Percentiles rank a stretch among this genome's conserved stretches.
phyloP scores from a whole-genome alignment of 2,329 filamentous ascomycete genomes.

The Trichoderma simmonsii region DNA sequence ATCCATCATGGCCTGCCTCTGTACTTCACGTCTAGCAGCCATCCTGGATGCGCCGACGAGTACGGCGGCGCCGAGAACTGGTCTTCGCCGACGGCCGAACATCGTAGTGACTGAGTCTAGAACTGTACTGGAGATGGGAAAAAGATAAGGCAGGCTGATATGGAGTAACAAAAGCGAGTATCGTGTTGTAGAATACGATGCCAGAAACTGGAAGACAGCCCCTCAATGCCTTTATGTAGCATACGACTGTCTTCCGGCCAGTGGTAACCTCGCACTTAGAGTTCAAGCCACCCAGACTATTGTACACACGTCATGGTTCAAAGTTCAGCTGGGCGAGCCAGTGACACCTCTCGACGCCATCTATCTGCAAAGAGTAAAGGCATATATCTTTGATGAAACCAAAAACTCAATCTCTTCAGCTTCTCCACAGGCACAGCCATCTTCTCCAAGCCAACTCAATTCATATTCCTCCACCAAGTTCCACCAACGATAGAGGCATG shows the following conservation, averaged over 20 bases:
- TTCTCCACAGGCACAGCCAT: background rate
- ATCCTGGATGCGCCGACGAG: background rate
- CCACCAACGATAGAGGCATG: background rate
- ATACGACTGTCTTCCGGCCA: too few species aligned
- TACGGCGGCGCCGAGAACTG: conserved; percentile 3
- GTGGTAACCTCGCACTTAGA: background rate
- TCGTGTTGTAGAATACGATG: background rate
- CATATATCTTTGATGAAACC: background rate
- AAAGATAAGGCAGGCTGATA: background rate
- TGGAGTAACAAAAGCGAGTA: background rate
- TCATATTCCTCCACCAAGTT: background rate
- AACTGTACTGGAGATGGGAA: background rate
- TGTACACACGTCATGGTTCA: background rate
- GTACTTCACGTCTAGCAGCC: background rate
- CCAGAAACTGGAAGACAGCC: background rate
- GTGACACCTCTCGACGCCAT: background rate
- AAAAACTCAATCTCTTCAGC: background rate
- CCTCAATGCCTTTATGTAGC: background rate
- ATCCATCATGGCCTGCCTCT: background rate
- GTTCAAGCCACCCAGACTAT: background rate
- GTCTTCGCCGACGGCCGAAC: background rate
- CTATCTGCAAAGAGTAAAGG: background rate
- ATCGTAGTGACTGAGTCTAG: background rate
- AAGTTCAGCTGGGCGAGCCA: background rate
- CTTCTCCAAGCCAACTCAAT: background rate